A percentile compares a stretch with the other conserved stretches of the same genome.
These are phyloP conservation scores for Stromatinia cepivora DNA, from an alignment of 2,329 filamentous ascomycete species.

Conservation along the genomic window DNA sequence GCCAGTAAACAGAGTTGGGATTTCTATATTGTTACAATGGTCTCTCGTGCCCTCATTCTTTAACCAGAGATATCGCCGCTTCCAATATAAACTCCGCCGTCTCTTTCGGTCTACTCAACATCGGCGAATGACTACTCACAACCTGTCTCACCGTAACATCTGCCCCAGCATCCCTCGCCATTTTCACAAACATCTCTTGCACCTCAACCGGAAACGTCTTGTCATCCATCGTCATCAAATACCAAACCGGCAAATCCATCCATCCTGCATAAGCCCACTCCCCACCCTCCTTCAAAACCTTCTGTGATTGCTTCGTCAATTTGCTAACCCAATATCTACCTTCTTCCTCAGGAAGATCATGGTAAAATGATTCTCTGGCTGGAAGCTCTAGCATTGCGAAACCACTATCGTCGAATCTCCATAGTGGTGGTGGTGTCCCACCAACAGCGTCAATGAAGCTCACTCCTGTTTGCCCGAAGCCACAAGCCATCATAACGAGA, in stretches of 20 bases:
- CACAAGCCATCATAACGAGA: constrained; percentile 44
- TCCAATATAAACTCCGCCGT: constrained; percentile 43
- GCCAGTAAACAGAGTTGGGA: not conserved
- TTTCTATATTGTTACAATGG: not conserved
- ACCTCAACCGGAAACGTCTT: constrained; percentile 42
- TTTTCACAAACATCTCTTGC: constrained; percentile 43
- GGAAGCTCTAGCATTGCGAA: constrained; percentile 42
- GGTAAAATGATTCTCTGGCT: constrained; percentile 46
- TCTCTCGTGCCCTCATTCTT: not conserved
- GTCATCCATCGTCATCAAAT: constrained; percentile 45
- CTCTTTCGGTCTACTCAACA: constrained; percentile 46
- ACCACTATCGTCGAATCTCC: constrained; percentile 44
- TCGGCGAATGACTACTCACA: constrained; percentile 46
- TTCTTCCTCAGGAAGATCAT: constrained; percentile 46
- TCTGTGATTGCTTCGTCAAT: constrained; percentile 44
- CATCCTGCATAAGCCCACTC: constrained; percentile 38
- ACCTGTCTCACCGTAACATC: constrained; percentile 43
- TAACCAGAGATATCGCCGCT: constrained; percentile 41
- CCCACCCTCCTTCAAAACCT: constrained; percentile 45
- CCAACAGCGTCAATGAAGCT: constrained; percentile 44
- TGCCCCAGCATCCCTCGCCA: constrained; percentile 43
- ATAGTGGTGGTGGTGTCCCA: constrained; percentile 43
- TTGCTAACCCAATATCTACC: constrained; percentile 44
- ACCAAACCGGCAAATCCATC: constrained; percentile 40
- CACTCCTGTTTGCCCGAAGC: constrained; percentile 42